Percentiles rank a stretch among this genome's conserved stretches.
phyloP scores from a whole-genome alignment of 768 basidiomycete species.

The Gloeostereum incarnatum region DNA sequence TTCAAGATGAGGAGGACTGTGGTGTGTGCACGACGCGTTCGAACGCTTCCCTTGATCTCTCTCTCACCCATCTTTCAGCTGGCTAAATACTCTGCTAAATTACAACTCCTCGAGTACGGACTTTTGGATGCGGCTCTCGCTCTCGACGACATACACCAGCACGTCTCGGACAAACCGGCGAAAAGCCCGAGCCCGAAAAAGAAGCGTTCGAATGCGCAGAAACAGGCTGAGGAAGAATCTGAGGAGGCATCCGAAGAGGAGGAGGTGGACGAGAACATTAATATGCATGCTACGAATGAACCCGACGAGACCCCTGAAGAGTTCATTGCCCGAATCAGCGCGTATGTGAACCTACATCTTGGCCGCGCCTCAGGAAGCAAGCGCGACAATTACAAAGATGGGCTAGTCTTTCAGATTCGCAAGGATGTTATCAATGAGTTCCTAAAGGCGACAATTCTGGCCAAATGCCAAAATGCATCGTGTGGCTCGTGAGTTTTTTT shows the following conservation, averaged over 20 bases:
- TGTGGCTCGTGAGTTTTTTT: constrained; percentile 72
- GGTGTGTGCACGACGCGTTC: constrained; percentile 27
- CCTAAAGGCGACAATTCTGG: constrained; percentile 53
- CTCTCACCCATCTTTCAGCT: constrained; percentile 34
- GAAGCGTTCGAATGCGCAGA: too few relatives aligned
- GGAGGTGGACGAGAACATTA: constrained; percentile 25
- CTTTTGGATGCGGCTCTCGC: constrained; percentile 73
- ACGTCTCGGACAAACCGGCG: too few relatives aligned
- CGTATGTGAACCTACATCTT: constrained; percentile 56
- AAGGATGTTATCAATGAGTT: constrained; percentile 81
- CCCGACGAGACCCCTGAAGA: constrained; percentile 55
- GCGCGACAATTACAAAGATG: constrained; percentile 85
- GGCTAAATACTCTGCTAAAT: constrained; percentile 76
- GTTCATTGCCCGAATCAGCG: constrained; percentile 52
- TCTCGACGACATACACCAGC: constrained; percentile 59
- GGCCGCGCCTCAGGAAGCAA: constrained; percentile 39
- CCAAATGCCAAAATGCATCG: constrained; percentile 66
- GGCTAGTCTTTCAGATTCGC: constrained; percentile 77
- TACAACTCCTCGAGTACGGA: constrained; percentile 84
- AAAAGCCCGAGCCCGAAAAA: constrained; percentile 13
- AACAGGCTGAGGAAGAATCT: constrained; percentile 27
- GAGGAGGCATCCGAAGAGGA: constrained; percentile 21
- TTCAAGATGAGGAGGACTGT: constrained; percentile 75
- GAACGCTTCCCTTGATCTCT: not conserved
- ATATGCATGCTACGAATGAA: constrained; percentile 13